Evolutionary conservation across 164 flowering plant genomes (phyloP).

Genomic region (Piper betle): DNA sequence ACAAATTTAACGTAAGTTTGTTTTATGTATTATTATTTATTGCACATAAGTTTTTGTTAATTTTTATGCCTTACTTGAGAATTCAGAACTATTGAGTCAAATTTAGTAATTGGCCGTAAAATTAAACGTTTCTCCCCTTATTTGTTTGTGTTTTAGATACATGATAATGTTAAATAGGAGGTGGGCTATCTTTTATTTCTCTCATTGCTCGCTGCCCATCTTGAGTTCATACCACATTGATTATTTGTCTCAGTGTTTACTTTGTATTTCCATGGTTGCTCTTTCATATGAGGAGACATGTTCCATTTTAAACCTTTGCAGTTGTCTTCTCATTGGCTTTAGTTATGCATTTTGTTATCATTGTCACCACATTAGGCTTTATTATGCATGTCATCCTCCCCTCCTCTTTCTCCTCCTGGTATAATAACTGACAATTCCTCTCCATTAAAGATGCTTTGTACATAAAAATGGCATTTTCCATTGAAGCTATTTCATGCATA

Average conservation of each 20-base stretch:
- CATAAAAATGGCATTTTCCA: background rate
- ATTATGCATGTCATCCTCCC: too few species aligned
- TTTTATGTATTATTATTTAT: too few species aligned
- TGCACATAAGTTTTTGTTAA: background rate
- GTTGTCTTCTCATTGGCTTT: too few species aligned
- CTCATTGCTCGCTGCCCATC: background rate
- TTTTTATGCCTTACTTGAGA: too few species aligned
- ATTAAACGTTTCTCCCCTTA: too few species aligned
- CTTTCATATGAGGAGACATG: too few species aligned
- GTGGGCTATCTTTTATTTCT: background rate
- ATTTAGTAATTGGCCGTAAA: background rate
- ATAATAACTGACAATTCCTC: background rate
- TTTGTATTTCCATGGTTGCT: background rate
- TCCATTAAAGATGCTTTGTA: background rate
- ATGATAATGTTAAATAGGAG: background rate
- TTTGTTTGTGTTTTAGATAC: background rate
- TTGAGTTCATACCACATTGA: background rate
- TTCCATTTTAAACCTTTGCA: too few species aligned
- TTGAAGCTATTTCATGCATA: background rate
- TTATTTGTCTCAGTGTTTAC: background rate
- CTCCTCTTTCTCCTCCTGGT: too few species aligned
- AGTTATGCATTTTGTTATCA: too few species aligned
- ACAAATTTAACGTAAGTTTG: conserved; percentile 72
- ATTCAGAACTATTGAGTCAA: background rate
- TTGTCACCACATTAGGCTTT: too few species aligned